Evolutionary conservation across 805 yeast genomes (phyloP), one percentile per base, ranked within the genome.

Genomic region (Yarrowia sp.): DNA sequence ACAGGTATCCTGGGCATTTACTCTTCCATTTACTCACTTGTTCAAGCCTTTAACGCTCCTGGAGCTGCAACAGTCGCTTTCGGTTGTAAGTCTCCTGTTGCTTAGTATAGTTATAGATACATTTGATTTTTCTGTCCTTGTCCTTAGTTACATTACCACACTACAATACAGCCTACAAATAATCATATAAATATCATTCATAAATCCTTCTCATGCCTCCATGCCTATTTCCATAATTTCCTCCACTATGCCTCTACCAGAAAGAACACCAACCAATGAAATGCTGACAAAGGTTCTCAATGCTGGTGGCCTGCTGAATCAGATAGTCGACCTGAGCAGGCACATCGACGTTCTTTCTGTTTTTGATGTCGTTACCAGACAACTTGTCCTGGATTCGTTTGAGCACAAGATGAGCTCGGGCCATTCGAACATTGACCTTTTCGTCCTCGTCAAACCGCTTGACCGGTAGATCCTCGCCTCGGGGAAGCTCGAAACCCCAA

Each of bases 221-320:
- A 6, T 14, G 11, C 17, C 14, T 16, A 14, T 2, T 33, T 12
- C 12, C 41, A 8, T 17, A 7, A 10, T 19, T 19, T 38, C 30
- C 51, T n/a, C n/a, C n/a, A n/a, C n/a, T n/a, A n/a, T n/a, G n/a
- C n/a, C 51, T 17, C 19, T 72, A 93, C 98, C 99, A 95, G 83
- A 93, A 95, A 1, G 98, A 90, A 77, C 99, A 95, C 99, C 99
- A 95, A 19, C 99, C 99, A 67, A 95, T 89, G 73, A 90, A 95
- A 76, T 93, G 99, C 76, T 92, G 98, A 72, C 98, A 95, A 64
- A 95, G 78, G 71, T 95, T 95, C 73, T 95, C 98, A 32, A 93
- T 96, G 56, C 96, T 88, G 0, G 98, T 95, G 1, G 99, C 98
- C 74, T 95, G 97, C 71, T 90, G 96, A 61, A 95, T 95, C 73